A percentile compares a stretch with the other conserved stretches of the same genome.
phyloP scores from a whole-genome alignment of 2,329 filamentous ascomycete species.

The Calonectria crousiana region DNA sequence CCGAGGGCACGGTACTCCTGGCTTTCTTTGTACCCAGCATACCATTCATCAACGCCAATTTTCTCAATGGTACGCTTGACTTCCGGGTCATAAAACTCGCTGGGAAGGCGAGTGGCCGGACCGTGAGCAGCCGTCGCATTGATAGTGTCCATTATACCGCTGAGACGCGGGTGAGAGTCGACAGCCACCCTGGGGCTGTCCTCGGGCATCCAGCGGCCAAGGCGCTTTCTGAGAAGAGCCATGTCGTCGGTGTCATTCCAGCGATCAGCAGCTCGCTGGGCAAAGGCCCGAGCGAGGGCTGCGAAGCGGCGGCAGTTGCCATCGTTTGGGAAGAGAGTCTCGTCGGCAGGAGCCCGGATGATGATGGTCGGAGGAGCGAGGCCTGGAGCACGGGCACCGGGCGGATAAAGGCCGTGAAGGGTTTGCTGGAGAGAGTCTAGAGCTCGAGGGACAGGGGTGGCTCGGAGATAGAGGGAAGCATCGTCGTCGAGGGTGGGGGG shows the following conservation, averaged over 20 bases:
- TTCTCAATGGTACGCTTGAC: constrained; percentile 77
- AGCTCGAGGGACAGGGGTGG: constrained; percentile 80
- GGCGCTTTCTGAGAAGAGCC: constrained; percentile 81
- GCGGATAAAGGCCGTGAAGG: constrained; percentile 81
- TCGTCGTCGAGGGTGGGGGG: constrained; percentile 67
- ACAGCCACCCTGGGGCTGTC: constrained; percentile 78
- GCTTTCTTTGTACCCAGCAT: constrained; percentile 84
- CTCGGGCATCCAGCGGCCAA: constrained; percentile 88
- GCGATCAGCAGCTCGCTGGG: constrained; percentile 75
- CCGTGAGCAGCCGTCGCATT: constrained; percentile 87
- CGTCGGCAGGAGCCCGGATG: constrained; percentile 73
- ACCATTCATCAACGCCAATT: constrained; percentile 94
- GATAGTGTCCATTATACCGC: constrained; percentile 93
- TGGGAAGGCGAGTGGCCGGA: constrained; percentile 80
- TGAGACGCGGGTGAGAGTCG: constrained; percentile 85
- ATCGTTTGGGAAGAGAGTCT: constrained; percentile 86
- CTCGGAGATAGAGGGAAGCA: constrained; percentile 77
- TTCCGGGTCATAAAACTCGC: constrained; percentile 87
- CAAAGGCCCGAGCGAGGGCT: constrained; percentile 77
- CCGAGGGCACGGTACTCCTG: constrained; percentile 90
- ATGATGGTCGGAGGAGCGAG: constrained; percentile 76
- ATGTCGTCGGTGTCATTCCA: constrained; percentile 87
- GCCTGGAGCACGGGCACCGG: constrained; percentile 53
- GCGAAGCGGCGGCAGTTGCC: constrained; percentile 79
- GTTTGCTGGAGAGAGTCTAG: constrained; percentile 83